phyloP scores from a whole-genome alignment of 192 early-diverging fungal species.

The Podila clonocystis region DNA sequence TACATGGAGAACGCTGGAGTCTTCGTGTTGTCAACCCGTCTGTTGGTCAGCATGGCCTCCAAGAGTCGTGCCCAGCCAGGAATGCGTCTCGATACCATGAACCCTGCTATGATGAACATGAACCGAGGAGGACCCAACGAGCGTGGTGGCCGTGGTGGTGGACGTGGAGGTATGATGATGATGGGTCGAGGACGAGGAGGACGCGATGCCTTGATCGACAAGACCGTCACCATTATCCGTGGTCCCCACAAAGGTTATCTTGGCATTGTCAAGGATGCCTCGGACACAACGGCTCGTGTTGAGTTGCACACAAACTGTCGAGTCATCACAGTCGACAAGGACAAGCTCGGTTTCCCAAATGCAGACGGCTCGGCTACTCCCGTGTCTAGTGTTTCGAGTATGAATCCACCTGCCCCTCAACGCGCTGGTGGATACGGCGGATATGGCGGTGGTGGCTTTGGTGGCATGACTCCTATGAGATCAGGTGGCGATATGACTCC shows the following conservation, averaged over 20 bases:
- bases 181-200: constrained; percentile 63
- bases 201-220: constrained; percentile 68
- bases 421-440: constrained; percentile 68
- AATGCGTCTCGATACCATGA: constrained; percentile 53
- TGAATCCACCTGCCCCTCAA: constrained; percentile 56
- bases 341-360: constrained; percentile 77
- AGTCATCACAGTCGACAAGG: constrained; percentile 82
- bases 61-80: constrained; percentile 51
- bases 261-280: constrained; percentile 93
- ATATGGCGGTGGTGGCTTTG: constrained; percentile 24
- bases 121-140: constrained; percentile 43
- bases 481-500: constrained; percentile 43
- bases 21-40: constrained; percentile 75
- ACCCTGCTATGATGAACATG: constrained; percentile 53
- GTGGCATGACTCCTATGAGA: constrained; percentile 57
- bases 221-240: constrained; percentile 84
- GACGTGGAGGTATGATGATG: constrained; percentile 53
- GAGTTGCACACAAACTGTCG: constrained; percentile 93
- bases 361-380: constrained; percentile 48
- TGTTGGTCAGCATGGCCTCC: constrained; percentile 66
- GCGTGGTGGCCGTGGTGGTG: constrained; percentile 58
- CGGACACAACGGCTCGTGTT: constrained; percentile 77
- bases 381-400: constrained; percentile 58
- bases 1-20: constrained; percentile 77
- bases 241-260: constrained; percentile 98